Evolutionary conservation across 768 basidiomycete species (phyloP), one percentile per base, ranked within the genome.

Genomic region (Russula compacta): DNA sequence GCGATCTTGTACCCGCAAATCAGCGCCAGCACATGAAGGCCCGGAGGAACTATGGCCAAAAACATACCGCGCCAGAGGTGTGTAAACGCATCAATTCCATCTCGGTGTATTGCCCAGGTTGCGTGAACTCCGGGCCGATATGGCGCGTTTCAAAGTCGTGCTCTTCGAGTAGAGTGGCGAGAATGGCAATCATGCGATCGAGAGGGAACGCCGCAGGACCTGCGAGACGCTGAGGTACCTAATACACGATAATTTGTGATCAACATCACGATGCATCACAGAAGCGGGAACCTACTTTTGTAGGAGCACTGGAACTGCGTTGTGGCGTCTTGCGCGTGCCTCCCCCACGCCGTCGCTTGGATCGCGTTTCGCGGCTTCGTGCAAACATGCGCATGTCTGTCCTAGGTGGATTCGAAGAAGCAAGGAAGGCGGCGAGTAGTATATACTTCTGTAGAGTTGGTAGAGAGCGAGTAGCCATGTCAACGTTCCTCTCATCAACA

Each of bases 361-460:
- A 76, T 67, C 79, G 81, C 60, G 81, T 82, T 69, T 88, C 88
- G 56, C 86, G 85, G 32, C 81, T 60, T 14, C 92, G 71, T 4
- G 88, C 87, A 72, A 97, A 92, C 81, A 95, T 85, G 40, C 89
- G 77, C 64, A 91, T 39, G 71, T 95, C 93, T 9, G 83, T 85
- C 68, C 84, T 86, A 0, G 84, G 72, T 2, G 93, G 92, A 68
- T 95, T 97, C 44, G 86, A 87, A 44, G 90, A 91, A 6, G 92
- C 90, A 43, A 93, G 73, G 68, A 85, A 95, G 1, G 85, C 81
- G 0, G 89, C 87, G 4, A 93, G 71, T 5, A 94, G 73, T 24
- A 93, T 77, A 67, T 83, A 92, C 67, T 87, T 87, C 21, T 84
- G 83, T 78, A 89, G 81, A 4, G 81, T 79, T 1, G 86, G 84